phyloP scores from a whole-genome alignment of 768 basidiomycete genomes.

The Paxillus ammoniavirescens region DNA sequence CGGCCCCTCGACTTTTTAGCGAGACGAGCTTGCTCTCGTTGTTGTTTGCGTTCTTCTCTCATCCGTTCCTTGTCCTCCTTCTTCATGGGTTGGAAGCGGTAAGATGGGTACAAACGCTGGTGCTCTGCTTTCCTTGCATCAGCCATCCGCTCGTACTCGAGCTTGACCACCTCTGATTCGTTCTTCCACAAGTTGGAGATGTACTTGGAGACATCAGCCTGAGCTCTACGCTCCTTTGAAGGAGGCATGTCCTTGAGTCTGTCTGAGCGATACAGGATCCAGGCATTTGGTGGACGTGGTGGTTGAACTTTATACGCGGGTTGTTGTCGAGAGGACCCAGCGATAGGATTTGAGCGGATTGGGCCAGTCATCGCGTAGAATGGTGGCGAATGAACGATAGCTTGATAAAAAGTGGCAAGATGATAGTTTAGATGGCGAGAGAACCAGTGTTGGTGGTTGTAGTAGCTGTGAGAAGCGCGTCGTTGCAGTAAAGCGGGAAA shows the following conservation, averaged over 20 bases:
- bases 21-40: constrained; percentile 36
- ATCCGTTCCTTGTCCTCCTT: constrained; percentile 48
- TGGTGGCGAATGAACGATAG: constrained; percentile 2
- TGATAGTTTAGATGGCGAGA: constrained; percentile 8
- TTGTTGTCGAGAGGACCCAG: constrained; percentile 3
- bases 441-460: constrained; percentile 16
- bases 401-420: constrained; percentile 7
- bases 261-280: constrained; percentile 77
- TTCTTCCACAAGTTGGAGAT: constrained; percentile 66
- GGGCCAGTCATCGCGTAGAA: constrained; percentile 23
- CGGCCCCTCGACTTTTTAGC: constrained; percentile 20
- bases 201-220: constrained; percentile 62
- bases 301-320: constrained; percentile 31
- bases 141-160: constrained; percentile 51
- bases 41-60: constrained; percentile 39
- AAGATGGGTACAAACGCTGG: constrained; percentile 48
- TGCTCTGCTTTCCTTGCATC: constrained; percentile 55
- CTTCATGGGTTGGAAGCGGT: constrained; percentile 56
- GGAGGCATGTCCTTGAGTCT: constrained; percentile 46
- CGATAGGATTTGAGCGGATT: constrained; percentile 3
- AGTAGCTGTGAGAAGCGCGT: constrained; percentile 24
- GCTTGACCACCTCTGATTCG: constrained; percentile 47
- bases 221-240: constrained; percentile 37
- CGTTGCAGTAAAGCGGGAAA: constrained; percentile 22
- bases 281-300: constrained; percentile 77